Base-by-base conservation (phyloP, 495 filamentous ascomycete genomes). In the Haplographium delicatum region DNA sequence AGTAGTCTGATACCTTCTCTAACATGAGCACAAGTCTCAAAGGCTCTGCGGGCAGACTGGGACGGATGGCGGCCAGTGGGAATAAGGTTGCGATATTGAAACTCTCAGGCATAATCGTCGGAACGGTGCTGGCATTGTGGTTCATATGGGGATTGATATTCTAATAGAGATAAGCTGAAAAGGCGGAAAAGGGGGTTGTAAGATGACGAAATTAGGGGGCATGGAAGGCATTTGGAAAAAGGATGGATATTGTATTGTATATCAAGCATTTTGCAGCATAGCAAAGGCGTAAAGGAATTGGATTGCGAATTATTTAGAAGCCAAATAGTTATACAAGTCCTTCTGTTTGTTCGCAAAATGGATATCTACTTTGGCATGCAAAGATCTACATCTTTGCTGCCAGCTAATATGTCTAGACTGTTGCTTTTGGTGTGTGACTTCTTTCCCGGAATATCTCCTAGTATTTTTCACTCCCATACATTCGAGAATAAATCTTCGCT, bases 21-120 rank as follows among this genome's bases (percentile, higher is more conserved):
- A 74, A 74, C 23, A 80, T 80, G 75, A 67, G 66, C 34, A 72
- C 75, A 5, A 77, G 76, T 37, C 72, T 98, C 15, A 93, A 91
- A 65, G 88, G 89, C 39, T 93, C 88, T 57, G 91, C 90, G 24
- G 74, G 77, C 30, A 80, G 93, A n/a, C 68, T 98, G 25, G 86
- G 84, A n/a, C 80, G 88, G 44, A 96, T 96, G 89, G 93, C 93
- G 24, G 82, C 83, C 50, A 79, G 81, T 48, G 93, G 93, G 47
- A 91, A 95, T 65, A 94, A 89, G 57, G 83, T 91, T 25, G 90
- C 91, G 20, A 81, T 96, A 23, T 64, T 98, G 39, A 95, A 95
- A 65, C 74, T 98, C 44, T 83, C 89, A 3, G 91, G 80, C 26
- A 95, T 96, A 40, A 77, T 91, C 9, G 73, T 90, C 35, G 88